phyloP scores from a whole-genome alignment of 305 asterid species.

The Nicotiana rustica region DNA sequence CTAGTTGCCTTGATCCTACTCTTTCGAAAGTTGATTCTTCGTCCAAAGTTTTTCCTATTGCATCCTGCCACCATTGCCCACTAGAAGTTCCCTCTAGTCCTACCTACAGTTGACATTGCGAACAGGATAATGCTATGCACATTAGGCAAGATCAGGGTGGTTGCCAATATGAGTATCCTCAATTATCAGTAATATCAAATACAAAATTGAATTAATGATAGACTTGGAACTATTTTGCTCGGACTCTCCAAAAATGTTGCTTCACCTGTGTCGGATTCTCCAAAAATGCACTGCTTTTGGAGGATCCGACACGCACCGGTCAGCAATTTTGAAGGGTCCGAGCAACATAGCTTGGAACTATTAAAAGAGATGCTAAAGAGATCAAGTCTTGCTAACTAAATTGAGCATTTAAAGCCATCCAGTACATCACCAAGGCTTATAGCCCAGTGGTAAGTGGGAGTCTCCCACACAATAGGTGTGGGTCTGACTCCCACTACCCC shows the following conservation, averaged over 20 bases:
- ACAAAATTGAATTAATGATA: neutral
- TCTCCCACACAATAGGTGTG: neutral
- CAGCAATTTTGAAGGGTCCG: too few relatives aligned
- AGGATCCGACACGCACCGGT: too few relatives aligned
- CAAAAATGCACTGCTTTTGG: too few relatives aligned
- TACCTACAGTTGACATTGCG: constrained; percentile 60
- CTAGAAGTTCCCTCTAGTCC: constrained; percentile 96
- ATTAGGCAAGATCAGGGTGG: neutral
- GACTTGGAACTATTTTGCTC: neutral
- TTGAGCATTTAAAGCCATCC: neutral
- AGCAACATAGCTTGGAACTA: neutral
- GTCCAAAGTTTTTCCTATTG: constrained; percentile 82
- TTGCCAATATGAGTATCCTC: constrained; percentile 6
- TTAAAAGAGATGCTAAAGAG: neutral
- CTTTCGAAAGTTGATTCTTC: constrained; percentile 86
- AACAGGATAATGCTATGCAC: constrained; percentile 5
- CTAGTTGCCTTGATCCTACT: constrained; percentile 92
- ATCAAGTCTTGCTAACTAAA: neutral
- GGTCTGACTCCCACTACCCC: neutral
- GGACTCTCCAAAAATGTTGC: too few relatives aligned
- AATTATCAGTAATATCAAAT: neutral
- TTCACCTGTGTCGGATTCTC: too few relatives aligned
- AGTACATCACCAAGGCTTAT: neutral
- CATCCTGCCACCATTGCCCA: constrained; percentile 98
- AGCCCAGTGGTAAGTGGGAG: neutral